Conservation (phyloP, 768 basidiomycete species). For the Lenzites betulinus region DNA sequence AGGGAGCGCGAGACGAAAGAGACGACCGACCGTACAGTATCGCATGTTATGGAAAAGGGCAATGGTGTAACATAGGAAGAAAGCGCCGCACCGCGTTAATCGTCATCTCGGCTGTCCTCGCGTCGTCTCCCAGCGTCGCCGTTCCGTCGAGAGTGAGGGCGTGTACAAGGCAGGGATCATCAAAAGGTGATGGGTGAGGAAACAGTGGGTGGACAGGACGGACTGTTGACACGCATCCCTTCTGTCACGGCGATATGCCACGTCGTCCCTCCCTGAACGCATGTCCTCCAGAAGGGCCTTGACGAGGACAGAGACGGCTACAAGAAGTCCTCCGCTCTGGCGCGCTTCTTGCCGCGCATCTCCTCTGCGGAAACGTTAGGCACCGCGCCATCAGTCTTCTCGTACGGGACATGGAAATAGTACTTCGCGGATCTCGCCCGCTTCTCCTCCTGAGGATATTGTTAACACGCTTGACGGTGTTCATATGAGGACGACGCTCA, state of each 20-base stretch:
- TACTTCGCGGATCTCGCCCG: conserved; percentile 68
- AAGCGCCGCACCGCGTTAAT: conserved; percentile 27
- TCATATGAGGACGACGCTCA: conserved; percentile 39
- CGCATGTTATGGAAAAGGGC: conserved; percentile 7
- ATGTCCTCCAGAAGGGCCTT: background rate
- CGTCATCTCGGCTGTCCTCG: background rate
- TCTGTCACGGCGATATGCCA: background rate
- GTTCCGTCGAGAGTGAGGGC: background rate
- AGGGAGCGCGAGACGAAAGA: conserved; percentile 10
- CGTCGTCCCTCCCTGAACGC: conserved; percentile 9
- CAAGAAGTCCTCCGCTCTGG: conserved; percentile 85
- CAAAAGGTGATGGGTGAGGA: conserved; percentile 16
- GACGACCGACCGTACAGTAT: conserved; percentile 34
- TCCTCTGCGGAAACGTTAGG: conserved; percentile 48
- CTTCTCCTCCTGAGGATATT: conserved; percentile 64
- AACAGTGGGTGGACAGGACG: conserved; percentile 32
- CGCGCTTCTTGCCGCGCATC: conserved; percentile 78
- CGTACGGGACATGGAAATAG: conserved; percentile 46
- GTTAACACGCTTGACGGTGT: background rate
- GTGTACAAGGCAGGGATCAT: conserved; percentile 24
- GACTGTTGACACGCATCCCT: conserved; percentile 31
- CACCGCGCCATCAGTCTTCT: conserved; percentile 36
- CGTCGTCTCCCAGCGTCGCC: background rate
- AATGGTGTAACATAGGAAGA: conserved; percentile 16
- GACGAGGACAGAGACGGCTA: conserved; percentile 32